Evolutionary conservation across 2,329 filamentous ascomycete species (phyloP).

Genomic region (Biscogniauxia marginata): DNA sequence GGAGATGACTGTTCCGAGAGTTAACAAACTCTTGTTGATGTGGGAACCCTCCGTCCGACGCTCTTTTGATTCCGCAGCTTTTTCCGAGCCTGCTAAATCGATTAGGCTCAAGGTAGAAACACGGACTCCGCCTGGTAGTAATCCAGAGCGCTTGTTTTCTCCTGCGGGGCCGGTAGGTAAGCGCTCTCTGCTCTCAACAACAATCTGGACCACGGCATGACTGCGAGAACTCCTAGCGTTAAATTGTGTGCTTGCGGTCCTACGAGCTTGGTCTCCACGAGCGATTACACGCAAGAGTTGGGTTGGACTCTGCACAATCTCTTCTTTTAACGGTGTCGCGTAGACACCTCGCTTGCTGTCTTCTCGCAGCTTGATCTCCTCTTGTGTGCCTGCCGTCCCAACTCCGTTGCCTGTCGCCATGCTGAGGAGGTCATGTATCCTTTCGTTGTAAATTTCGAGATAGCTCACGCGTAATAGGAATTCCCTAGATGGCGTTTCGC

Average conservation of each 20-base stretch:
- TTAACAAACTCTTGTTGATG: slow-evolving; percentile 97
- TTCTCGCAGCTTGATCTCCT: slow-evolving; percentile 96
- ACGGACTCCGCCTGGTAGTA: slow-evolving; percentile 83
- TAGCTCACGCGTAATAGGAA: slow-evolving; percentile 96
- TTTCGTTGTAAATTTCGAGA: slow-evolving; percentile 98
- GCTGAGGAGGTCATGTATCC: slow-evolving; percentile 88
- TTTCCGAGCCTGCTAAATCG: slow-evolving; percentile 93
- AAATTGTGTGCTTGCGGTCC: slow-evolving; percentile 94
- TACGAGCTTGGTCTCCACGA: slow-evolving; percentile 83
- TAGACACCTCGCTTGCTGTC: slow-evolving; percentile 97
- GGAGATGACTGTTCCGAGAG: slow-evolving; percentile 90
- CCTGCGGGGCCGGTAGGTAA: slow-evolving; percentile 54
- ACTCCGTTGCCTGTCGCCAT: slow-evolving; percentile 61
- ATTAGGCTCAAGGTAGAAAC: slow-evolving; percentile 95
- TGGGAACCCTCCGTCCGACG: slow-evolving; percentile 91
- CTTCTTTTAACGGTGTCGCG: slow-evolving; percentile 92
- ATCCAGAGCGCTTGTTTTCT: slow-evolving; percentile 65
- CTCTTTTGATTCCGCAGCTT: slow-evolving; percentile 93
- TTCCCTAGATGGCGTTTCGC: slow-evolving; percentile 91
- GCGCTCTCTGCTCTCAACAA: slow-evolving; percentile 93
- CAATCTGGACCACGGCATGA: slow-evolving; percentile 97
- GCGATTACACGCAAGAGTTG: slow-evolving; percentile 94
- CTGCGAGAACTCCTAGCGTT: slow-evolving; percentile 95
- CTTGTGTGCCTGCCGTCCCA: slow-evolving; percentile 59
- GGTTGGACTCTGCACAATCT: slow-evolving; percentile 97